A percentile compares a stretch with the other conserved stretches of the same genome.
phyloP scores from a whole-genome alignment of 306 rosid genomes.

The Dalbergia cochinchinensis region DNA sequence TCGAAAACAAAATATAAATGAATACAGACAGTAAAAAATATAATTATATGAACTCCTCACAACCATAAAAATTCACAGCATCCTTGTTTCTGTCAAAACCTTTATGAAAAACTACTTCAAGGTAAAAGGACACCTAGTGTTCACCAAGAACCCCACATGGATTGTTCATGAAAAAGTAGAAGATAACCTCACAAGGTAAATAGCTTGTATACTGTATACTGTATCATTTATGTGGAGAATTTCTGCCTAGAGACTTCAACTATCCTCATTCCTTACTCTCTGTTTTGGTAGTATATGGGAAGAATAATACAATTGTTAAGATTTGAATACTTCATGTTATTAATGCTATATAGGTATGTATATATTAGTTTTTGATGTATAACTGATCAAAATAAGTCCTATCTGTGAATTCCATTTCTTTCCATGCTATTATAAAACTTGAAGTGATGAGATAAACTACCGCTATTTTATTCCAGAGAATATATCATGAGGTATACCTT shows the following conservation, averaged over 20 bases:
- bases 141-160: slow-evolving; percentile 10
- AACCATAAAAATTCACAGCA: not conserved
- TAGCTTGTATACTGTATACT: not conserved
- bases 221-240: not conserved
- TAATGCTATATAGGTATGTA: not conserved
- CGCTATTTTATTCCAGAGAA: slow-evolving; percentile 10
- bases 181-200: no score
- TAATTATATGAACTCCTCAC: not conserved
- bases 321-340: slow-evolving; percentile 1
- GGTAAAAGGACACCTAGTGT: not conserved
- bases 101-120: not conserved
- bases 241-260: slow-evolving; percentile 4
- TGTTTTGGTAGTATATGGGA: not conserved
- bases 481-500: slow-evolving; percentile 57
- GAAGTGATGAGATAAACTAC: slow-evolving; percentile 23
- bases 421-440: slow-evolving; percentile 14
- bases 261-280: slow-evolving; percentile 12
- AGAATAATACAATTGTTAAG: not conserved
- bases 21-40: not conserved
- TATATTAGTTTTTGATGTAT: not conserved
- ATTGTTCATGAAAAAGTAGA: not conserved
- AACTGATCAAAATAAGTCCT: slow-evolving; percentile 15
- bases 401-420: slow-evolving; percentile 7
- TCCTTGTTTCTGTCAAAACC: slow-evolving; percentile 18
- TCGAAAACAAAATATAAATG: not conserved